Evolutionary conservation across 2,329 filamentous ascomycete genomes (phyloP).

Genomic region (Fusarium hostae): DNA sequence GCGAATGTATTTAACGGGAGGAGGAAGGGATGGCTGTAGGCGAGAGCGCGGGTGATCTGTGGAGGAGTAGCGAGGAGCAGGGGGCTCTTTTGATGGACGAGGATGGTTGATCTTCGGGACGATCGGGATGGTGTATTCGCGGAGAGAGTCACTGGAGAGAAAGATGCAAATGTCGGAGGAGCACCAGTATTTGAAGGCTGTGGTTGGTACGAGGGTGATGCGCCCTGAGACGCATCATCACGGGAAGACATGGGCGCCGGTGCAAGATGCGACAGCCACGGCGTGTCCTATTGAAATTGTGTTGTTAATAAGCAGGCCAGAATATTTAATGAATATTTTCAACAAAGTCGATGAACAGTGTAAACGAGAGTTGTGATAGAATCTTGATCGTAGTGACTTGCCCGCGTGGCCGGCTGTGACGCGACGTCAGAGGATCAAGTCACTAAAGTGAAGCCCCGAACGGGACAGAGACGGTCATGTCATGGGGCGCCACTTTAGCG

Average conservation of each 20-base stretch:
- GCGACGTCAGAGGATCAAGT: slow-evolving; percentile 40
- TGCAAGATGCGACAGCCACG: slow-evolving; percentile 62
- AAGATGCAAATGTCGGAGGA: slow-evolving; percentile 84
- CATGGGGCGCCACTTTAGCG: slow-evolving; percentile 39
- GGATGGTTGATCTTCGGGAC: slow-evolving; percentile 84
- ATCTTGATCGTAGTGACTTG: slow-evolving; percentile 7
- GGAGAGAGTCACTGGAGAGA: slow-evolving; percentile 84
- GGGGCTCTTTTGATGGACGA: slow-evolving; percentile 97
- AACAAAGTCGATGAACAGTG: background rate
- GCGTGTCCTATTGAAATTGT: slow-evolving; percentile 50
- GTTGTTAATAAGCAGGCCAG: slow-evolving; percentile 31
- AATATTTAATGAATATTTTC: background rate
- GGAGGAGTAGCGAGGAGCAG: slow-evolving; percentile 92
- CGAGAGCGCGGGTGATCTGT: slow-evolving; percentile 91
- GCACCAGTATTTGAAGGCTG: slow-evolving; percentile 52
- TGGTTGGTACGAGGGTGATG: slow-evolving; percentile 47
- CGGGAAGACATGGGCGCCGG: slow-evolving; percentile 53
- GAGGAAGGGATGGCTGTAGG: slow-evolving; percentile 95
- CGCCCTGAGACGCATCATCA: slow-evolving; percentile 51
- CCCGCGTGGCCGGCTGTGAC: slow-evolving; percentile 33
- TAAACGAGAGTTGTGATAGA: slow-evolving; percentile 1
- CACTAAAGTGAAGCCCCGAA: slow-evolving; percentile 21
- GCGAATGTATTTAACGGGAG: slow-evolving; percentile 86
- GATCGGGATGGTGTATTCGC: slow-evolving; percentile 70
- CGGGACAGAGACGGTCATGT: slow-evolving; percentile 35